Base-by-base conservation (phyloP, 352 stramenopile genomes). In the Phytophthora melonis region DNA sequence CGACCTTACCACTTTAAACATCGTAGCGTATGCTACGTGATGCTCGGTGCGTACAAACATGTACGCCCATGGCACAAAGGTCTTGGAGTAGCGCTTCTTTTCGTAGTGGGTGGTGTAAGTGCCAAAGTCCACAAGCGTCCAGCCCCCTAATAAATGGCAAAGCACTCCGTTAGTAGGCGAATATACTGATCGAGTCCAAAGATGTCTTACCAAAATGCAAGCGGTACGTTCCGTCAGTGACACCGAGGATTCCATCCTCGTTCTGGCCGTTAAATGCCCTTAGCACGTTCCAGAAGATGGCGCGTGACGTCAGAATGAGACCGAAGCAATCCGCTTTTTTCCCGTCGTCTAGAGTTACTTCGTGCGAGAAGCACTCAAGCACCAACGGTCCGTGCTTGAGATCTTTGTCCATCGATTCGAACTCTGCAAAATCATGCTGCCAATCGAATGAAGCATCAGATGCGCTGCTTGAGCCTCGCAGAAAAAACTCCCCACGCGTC, bases 361-460 rank as follows among this genome's bases (percentile, higher is more conserved):
- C 57, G 25, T 72, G 52, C 5, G 27, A n/a, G 6, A 68, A 68
- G 36, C 52, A 68, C 41, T 56, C 52, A 7, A 61, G 16, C 11
- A 49, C 34, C 5, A 68, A 7, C 1, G 41, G 7, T 8, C 14
- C 23, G 45, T 68, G 66, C 25, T 58, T 58, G 27, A 58, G 56
- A 11, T 67, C 47, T 3, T 34, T 61, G 47, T 54, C 27, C 16
- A 61, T 43, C 8, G 9, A 13, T 23, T 72, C 8, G 16, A 71
- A 49, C 13, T 18, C 45, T 19, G 18, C 18, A 1, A 19, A 18
- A 23, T 49, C 21, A 23, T 16, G 16, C 41, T 49, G 41, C 41
- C 13, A 19, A n/a, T 19, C 13, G 18, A 21, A 49, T 9, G 41
- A 16, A 3, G 41, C 41, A 18, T 49, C 14, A 19, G 41, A 49